Evolutionary conservation across 2,329 filamentous ascomycete genomes (phyloP).

Genomic region (Apiospora sp.): DNA sequence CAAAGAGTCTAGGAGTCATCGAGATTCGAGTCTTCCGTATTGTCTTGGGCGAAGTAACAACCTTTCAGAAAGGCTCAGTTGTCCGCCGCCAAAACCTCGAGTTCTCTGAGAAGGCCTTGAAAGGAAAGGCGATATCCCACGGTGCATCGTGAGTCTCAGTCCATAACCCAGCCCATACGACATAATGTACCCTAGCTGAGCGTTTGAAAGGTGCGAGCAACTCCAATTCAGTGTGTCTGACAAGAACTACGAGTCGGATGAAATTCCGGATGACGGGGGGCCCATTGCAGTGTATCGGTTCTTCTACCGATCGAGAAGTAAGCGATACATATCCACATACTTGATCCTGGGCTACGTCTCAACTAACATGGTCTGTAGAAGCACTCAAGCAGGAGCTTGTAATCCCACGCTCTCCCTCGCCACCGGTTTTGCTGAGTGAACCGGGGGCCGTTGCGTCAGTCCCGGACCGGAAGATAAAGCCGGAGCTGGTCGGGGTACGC

Average conservation of each 20-base stretch:
- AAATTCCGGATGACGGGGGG: not conserved
- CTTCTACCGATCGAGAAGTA: constrained; percentile 13
- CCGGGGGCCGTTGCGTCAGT: not conserved
- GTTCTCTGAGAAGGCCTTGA: constrained; percentile 3
- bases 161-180: not conserved
- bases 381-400: not conserved
- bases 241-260: not conserved
- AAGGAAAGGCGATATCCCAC: constrained; percentile 9
- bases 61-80: not conserved
- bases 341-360: not conserved
- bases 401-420: not conserved
- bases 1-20: not conserved
- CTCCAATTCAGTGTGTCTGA: too few relatives aligned
- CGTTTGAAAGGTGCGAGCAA: not conserved
- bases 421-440: not conserved
- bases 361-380: not conserved
- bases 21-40: not conserved
- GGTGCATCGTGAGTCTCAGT: not conserved
- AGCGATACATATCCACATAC: not conserved
- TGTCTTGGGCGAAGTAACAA: not conserved
- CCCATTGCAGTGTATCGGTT: constrained; percentile 7
- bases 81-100: not conserved
- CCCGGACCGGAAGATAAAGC: not conserved
- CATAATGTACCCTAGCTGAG: not conserved
- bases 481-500: not conserved